Conservation (phyloP, 139 green algal genomes). For the Chlorella sp. region DNA sequence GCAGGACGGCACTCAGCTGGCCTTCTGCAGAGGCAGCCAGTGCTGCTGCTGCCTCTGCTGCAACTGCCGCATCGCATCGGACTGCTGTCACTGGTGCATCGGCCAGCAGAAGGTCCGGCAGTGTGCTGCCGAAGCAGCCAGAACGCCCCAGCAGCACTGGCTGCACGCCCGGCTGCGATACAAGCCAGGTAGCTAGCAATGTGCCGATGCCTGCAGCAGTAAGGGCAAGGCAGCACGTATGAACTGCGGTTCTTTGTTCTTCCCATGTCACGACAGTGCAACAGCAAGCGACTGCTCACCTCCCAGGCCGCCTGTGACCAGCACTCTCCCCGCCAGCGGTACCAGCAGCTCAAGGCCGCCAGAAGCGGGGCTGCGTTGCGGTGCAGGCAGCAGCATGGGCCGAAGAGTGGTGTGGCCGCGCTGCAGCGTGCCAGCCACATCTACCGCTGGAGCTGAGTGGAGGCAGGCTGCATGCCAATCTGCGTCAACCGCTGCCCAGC, state of each 20-base stretch:
- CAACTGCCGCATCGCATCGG: not conserved
- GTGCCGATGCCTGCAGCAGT: not conserved
- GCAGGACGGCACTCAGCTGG: constrained; percentile 42
- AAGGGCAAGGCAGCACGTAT: no score
- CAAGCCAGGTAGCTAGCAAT: not conserved
- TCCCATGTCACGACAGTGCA: no score
- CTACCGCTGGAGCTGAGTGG: not conserved
- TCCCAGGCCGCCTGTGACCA: constrained; percentile 2
- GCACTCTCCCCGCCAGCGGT: not conserved
- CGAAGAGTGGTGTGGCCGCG: not conserved
- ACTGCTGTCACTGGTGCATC: not conserved
- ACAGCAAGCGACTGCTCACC: not conserved
- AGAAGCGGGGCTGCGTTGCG: no score
- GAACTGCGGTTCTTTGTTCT: no score
- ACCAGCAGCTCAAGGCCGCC: no score
- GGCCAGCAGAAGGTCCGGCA: not conserved
- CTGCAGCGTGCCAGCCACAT: not conserved
- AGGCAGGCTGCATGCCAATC: not conserved
- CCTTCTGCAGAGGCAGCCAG: no score
- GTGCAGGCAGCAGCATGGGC: not conserved
- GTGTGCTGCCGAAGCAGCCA: not conserved
- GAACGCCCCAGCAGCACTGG: not conserved
- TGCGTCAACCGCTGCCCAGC: not conserved
- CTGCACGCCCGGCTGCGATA: not conserved
- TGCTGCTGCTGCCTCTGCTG: not conserved